Conservation (phyloP, 495 filamentous ascomycete species). For the Penicillium desertorum region DNA sequence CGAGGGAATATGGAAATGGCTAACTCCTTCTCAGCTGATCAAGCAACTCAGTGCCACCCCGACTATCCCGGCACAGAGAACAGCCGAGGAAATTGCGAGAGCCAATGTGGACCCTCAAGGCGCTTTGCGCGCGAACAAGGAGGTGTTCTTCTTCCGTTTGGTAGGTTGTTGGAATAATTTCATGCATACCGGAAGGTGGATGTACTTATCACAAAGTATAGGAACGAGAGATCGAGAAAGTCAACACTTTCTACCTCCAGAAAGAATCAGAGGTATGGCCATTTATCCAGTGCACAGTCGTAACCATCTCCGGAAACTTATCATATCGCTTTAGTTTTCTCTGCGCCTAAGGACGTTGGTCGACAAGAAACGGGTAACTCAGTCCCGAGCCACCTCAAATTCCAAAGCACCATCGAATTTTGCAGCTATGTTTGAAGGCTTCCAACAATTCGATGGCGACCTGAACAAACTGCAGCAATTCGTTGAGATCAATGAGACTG, state of each 20-base stretch:
- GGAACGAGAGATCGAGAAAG: conserved; percentile 97
- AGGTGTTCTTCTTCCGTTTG: conserved; percentile 96
- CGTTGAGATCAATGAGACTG: conserved; percentile 94
- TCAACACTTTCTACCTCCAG: conserved; percentile 95
- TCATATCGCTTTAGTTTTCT: conserved; percentile 64
- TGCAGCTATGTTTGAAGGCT: conserved; percentile 89
- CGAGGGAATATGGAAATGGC: conserved; percentile 8
- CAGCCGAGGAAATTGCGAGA: conserved; percentile 46
- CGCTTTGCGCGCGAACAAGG: conserved; percentile 94
- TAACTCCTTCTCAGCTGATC: conserved; percentile 70
- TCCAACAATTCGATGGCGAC: conserved; percentile 94
- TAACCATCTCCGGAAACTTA: conserved; percentile 5
- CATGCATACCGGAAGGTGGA: neutral
- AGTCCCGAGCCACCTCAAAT: conserved; percentile 67
- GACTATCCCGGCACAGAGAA: conserved; percentile 71
- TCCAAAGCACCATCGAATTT: conserved; percentile 90
- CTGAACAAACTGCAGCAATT: conserved; percentile 98
- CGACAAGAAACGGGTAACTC: conserved; percentile 88
- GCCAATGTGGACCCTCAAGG: conserved; percentile 72
- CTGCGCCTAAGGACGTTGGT: conserved; percentile 85
- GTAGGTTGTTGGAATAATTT: conserved; percentile 48
- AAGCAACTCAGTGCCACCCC: conserved; percentile 94
- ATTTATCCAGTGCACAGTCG: neutral
- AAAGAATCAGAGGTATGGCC: conserved; percentile 90
- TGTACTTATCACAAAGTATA: conserved; percentile 33